Evolutionary conservation across 306 rosid species (phyloP), one percentile per base, ranked within the genome.

Genomic region (Rosa multiflora): DNA sequence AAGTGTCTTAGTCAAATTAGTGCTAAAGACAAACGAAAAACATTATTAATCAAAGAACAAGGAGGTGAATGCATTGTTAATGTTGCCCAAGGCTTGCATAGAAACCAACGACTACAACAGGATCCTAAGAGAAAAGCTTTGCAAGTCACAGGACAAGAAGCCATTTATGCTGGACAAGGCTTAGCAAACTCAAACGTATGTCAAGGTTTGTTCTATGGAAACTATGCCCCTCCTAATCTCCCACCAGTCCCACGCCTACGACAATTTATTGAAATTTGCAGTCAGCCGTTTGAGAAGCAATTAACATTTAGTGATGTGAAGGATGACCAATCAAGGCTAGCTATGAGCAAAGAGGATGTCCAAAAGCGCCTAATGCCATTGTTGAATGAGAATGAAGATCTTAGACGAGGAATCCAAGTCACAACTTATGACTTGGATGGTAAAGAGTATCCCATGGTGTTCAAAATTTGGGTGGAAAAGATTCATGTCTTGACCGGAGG

Each of bases 281-380:
- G 76, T 52, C 15, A 10, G 62, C 82, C 82, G 3, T 78, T 70
- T 61, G 76, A 70, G 67, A 78, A 78, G 67, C 76, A 71, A 40
- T 37, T 77, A 17, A 77, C 74, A 8, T 0, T 0, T 20, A 67
- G 67, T 67, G 80, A 77, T 70, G 52, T 77, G 55, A 67, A 32
- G 5, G 26, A 39, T 15, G 67, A 77, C 48, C 74, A 67, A 23
- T 15, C 74, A 4, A 67, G 80, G 74, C 80, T 77, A 10, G 23
- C 80, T 17, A 76, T 77, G 42, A 52, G 58, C 53, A 77, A 49
- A 42, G 40, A n/a, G 9, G 20, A 76, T 53, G 80, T 48, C 12
- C 37, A 66, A 49, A 37, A n/a, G 4, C 43, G 43, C 49, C 42
- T 76, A 9, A 1, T 48, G 21, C 72, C 61, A 18, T 35, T 76